Percentiles rank a stretch among this genome's conserved stretches.
phyloP scores from a whole-genome alignment of 306 rosid species.

The Alnus rubra region DNA sequence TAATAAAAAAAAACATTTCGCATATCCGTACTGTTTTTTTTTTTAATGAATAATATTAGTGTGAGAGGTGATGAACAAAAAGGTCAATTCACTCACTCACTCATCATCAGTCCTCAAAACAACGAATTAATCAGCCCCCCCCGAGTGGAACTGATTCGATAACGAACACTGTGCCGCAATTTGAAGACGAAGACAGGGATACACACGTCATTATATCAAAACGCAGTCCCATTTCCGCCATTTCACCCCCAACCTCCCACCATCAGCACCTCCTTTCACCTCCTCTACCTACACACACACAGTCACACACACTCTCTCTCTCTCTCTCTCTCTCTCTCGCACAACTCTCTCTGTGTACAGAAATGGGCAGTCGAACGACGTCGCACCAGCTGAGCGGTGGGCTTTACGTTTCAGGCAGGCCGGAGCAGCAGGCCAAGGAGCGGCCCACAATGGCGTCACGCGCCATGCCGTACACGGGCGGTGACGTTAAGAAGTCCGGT shows the following conservation, averaged over 20 bases:
- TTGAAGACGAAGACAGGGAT: slow-evolving; percentile 15
- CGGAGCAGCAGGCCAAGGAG: slow-evolving; percentile 73
- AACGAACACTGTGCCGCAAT: too few species aligned
- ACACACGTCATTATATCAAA: slow-evolving; percentile 39
- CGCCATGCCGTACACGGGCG: slow-evolving; percentile 90
- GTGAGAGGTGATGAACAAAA: too few species aligned
- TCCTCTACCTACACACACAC: slow-evolving; percentile 23
- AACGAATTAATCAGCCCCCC: too few species aligned
- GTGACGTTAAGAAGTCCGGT: slow-evolving; percentile 91
- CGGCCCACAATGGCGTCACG: slow-evolving; percentile 89
- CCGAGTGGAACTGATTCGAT: too few species aligned
- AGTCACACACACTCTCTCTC: too few species aligned
- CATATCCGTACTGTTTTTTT: too few species aligned
- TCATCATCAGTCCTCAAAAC: too few species aligned
- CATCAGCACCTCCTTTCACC: slow-evolving; percentile 15
- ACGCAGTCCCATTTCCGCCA: slow-evolving; percentile 48
- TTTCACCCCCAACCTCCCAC: slow-evolving; percentile 37
- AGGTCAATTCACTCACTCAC: too few species aligned
- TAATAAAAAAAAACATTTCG: too few species aligned
- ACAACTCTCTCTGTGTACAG: background rate
- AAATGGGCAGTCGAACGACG: slow-evolving; percentile 73
- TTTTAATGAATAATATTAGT: too few species aligned
- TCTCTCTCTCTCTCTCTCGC: background rate
- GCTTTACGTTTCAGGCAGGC: slow-evolving; percentile 88
- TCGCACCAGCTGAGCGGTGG: slow-evolving; percentile 94